Conservation (phyloP, 805 yeast species). For the Metschnikowia santaceciliae region DNA sequence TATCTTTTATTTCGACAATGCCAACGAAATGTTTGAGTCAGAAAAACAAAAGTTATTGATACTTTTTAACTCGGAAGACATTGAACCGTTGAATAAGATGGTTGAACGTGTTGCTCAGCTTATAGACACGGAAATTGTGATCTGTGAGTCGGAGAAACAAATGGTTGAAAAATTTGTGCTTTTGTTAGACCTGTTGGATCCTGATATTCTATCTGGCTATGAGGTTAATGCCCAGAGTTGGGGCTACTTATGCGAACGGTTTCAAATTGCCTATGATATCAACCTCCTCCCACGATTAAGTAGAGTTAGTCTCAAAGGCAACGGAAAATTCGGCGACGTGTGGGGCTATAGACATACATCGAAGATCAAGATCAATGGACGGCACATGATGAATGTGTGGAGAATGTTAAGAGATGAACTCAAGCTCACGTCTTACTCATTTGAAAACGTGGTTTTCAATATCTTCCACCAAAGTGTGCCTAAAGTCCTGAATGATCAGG, state of each 20-base stretch:
- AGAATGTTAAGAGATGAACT: constrained; percentile 62
- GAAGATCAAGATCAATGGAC: constrained; percentile 62
- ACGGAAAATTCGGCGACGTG: constrained; percentile 55
- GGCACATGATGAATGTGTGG: constrained; percentile 88
- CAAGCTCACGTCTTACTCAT: constrained; percentile 59
- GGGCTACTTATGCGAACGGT: constrained; percentile 83
- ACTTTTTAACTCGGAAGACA: constrained; percentile 6
- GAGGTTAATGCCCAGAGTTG: constrained; percentile 79
- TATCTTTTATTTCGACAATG: constrained; percentile 58
- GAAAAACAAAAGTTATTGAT: constrained; percentile 7
- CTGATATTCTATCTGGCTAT: constrained; percentile 83
- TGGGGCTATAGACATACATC: constrained; percentile 86
- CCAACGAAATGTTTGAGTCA: constrained; percentile 17
- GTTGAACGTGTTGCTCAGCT: constrained; percentile 4
- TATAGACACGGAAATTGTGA: not conserved
- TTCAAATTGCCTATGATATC: constrained; percentile 38
- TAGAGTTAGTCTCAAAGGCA: constrained; percentile 47
- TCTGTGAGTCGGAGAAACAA: constrained; percentile 44
- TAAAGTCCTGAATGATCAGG: constrained; percentile 43
- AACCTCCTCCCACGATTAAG: constrained; percentile 61
- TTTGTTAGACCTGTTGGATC: constrained; percentile 64
- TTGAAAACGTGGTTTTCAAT: constrained; percentile 74
- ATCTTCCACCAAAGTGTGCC: constrained; percentile 68
- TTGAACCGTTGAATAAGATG: not conserved
- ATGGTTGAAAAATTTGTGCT: constrained; percentile 54